phyloP scores from a whole-genome alignment of 768 basidiomycete genomes.

The Trametes gibbosa region DNA sequence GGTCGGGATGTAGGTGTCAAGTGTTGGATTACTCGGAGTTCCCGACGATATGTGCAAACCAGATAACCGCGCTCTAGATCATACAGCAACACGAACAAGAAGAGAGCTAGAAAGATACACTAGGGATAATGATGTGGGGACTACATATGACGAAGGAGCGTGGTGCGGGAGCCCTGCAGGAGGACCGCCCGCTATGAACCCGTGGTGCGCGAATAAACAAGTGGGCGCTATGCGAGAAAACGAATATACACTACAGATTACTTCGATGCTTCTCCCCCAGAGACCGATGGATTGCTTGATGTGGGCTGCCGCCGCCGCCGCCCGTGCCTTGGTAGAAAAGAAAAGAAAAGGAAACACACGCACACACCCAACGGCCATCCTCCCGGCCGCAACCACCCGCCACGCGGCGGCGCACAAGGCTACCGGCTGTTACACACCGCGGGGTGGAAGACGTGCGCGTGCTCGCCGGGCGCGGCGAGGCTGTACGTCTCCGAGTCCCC shows the following conservation, averaged over 20 bases:
- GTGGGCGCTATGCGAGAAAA: neutral
- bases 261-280: neutral
- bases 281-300: no score
- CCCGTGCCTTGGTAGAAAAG: no score
- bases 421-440: no score
- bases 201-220: neutral
- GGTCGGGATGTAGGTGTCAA: no score
- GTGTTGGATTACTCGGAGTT: neutral
- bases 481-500: slow-evolving; percentile 10
- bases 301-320: no score
- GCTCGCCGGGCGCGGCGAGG: slow-evolving; percentile 12
- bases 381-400: no score
- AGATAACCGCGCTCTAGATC: neutral
- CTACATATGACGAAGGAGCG: neutral
- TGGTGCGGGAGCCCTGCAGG: neutral
- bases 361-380: neutral
- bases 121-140: neutral
- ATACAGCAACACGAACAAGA: neutral
- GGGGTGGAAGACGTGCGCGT: slow-evolving; percentile 9
- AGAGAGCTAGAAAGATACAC: neutral
- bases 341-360: no score
- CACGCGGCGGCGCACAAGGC: no score
- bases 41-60: neutral
- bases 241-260: neutral
- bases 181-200: neutral